Percentiles rank a stretch among this genome's conserved stretches.
Conservation (phyloP, 2,329 filamentous ascomycete genomes). For the Pseudogymnoascus sp. region DNA sequence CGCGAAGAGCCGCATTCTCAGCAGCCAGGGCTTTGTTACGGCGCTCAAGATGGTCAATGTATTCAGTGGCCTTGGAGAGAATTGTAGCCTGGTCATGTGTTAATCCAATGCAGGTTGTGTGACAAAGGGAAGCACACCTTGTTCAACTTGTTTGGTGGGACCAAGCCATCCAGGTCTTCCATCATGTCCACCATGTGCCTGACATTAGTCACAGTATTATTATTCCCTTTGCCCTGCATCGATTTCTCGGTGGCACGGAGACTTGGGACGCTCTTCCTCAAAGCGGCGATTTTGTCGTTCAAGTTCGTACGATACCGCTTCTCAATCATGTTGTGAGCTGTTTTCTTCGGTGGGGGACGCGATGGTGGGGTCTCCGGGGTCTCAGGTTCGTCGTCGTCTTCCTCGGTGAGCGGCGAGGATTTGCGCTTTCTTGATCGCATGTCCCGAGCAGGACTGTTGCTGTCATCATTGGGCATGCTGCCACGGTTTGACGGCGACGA, state of each 20-base stretch:
- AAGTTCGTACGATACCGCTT: slow-evolving; percentile 78
- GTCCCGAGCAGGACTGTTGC: background rate
- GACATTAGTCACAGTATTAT: slow-evolving; percentile 11
- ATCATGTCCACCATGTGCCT: slow-evolving; percentile 39
- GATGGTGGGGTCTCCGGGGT: background rate
- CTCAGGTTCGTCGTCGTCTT: background rate
- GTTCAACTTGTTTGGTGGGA: slow-evolving; percentile 61
- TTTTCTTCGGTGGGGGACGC: slow-evolving; percentile 57
- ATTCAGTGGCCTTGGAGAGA: slow-evolving; percentile 19
- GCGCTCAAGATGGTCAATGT: slow-evolving; percentile 20
- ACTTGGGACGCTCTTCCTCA: slow-evolving; percentile 66
- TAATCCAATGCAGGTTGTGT: background rate
- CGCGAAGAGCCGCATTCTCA: background rate
- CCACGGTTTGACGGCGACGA: background rate
- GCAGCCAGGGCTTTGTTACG: background rate
- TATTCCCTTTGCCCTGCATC: slow-evolving; percentile 28
- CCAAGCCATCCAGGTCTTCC: slow-evolving; percentile 51
- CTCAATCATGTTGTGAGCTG: slow-evolving; percentile 78
- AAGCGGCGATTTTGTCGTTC: slow-evolving; percentile 72
- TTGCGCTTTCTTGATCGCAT: slow-evolving; percentile 4
- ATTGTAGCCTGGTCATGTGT: slow-evolving; percentile 16
- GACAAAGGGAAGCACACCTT: slow-evolving; percentile 37
- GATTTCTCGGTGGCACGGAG: slow-evolving; percentile 44
- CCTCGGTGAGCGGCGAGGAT: background rate
- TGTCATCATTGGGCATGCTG: background rate